Percentiles rank a stretch among this genome's conserved stretches.
phyloP scores from a whole-genome alignment of 352 stramenopile genomes.

The Globisporangium spiculum region DNA sequence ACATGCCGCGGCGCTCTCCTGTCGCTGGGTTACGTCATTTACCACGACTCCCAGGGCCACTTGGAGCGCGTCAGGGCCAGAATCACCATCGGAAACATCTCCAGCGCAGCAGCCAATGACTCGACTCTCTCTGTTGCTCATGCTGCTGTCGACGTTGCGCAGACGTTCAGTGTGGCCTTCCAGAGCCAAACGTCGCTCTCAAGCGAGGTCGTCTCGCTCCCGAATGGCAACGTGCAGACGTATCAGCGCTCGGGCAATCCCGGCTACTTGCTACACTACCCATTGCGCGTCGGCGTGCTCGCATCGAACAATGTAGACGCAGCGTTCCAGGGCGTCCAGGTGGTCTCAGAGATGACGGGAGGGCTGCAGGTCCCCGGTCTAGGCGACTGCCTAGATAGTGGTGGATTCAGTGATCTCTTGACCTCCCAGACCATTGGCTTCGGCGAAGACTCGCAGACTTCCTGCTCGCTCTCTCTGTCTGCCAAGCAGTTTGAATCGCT shows the following conservation, averaged over 20 bases:
- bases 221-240: constrained; percentile 31
- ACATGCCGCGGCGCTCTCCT: constrained; percentile 27
- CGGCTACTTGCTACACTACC: constrained; percentile 32
- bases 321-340: background rate
- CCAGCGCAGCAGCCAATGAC: background rate
- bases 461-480: constrained; percentile 31
- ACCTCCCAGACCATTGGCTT: constrained; percentile 23
- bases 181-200: constrained; percentile 19
- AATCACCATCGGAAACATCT: constrained; percentile 26
- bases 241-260: constrained; percentile 41
- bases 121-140: background rate
- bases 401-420: background rate
- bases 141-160: constrained; percentile 13
- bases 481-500: constrained; percentile 26
- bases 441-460: constrained; percentile 35
- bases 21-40: constrained; percentile 24
- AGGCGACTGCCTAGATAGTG: constrained; percentile 22
- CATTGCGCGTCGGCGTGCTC: constrained; percentile 32
- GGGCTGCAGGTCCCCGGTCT: constrained; percentile 29
- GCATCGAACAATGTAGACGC: constrained; percentile 8
- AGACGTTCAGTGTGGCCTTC: constrained; percentile 37
- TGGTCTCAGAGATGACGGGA: constrained; percentile 30
- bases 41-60: constrained; percentile 29
- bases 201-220: constrained; percentile 21
- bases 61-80: constrained; percentile 23